Conservation (phyloP, 2,329 filamentous ascomycete genomes). For the Fusarium sp. region DNA sequence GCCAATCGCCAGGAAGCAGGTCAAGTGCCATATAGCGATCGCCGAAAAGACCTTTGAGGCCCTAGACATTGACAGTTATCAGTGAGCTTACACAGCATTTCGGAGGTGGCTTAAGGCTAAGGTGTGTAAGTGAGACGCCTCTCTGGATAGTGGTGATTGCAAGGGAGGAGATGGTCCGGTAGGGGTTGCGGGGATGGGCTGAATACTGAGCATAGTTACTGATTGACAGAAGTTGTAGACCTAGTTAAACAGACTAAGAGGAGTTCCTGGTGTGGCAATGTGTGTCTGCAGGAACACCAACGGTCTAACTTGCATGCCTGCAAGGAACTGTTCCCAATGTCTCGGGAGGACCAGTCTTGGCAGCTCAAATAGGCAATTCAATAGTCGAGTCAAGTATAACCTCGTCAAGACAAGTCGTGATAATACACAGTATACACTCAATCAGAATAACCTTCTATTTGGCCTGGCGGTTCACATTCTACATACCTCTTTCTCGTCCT, state of each 20-base stretch:
- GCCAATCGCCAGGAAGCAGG: neutral
- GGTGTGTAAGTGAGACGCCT: neutral
- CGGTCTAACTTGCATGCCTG: neutral
- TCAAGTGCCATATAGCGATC: neutral
- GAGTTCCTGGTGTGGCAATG: neutral
- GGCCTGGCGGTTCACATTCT: no score
- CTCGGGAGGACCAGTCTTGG: neutral
- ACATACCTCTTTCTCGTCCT: neutral
- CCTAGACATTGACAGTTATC: constrained; percentile 1
- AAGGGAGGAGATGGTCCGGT: neutral
- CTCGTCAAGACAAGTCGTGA: neutral
- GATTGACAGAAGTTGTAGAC: no score
- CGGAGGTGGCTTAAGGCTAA: neutral
- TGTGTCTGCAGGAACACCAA: neutral
- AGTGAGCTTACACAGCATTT: neutral
- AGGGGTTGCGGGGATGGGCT: no score
- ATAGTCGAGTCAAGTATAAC: no score
- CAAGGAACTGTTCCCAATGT: constrained; percentile 3
- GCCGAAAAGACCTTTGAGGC: neutral
- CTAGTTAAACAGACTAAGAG: no score
- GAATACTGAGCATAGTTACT: no score
- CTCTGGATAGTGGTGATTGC: neutral
- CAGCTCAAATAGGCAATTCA: neutral
- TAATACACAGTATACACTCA: neutral
- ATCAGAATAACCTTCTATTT: neutral